Conservation (phyloP, 805 yeast species). For the Candida stauntonica region DNA sequence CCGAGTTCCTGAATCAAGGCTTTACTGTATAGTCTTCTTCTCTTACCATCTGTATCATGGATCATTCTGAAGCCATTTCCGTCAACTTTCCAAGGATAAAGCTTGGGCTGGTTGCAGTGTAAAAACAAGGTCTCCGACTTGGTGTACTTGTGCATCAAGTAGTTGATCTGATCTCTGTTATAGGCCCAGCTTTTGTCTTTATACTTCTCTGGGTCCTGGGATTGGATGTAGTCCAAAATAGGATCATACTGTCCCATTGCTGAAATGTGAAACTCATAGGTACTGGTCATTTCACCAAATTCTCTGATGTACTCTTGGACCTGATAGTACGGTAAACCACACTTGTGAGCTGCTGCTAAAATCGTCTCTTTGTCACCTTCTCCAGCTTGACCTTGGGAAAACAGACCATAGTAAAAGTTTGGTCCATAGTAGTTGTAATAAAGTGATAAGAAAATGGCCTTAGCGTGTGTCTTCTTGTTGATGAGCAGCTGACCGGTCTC, state of each 20-base stretch:
- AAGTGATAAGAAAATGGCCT: constrained; percentile 52
- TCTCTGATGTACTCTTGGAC: constrained; percentile 49
- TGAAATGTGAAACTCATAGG: constrained; percentile 38
- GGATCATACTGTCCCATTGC: constrained; percentile 58
- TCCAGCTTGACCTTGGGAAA: constrained; percentile 69
- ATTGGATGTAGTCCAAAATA: constrained; percentile 33
- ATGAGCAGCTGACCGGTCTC: constrained; percentile 67
- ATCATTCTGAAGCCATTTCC: constrained; percentile 25
- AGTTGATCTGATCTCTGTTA: constrained; percentile 18
- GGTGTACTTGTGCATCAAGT: constrained; percentile 18
- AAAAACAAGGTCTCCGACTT: constrained; percentile 25
- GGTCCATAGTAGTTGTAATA: constrained; percentile 65
- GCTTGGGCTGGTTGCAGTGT: constrained; percentile 28
- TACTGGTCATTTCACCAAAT: constrained; percentile 37
- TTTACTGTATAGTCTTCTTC: constrained; percentile 22
- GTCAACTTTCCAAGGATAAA: constrained; percentile 28
- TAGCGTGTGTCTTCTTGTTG: constrained; percentile 52
- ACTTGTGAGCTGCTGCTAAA: constrained; percentile 59
- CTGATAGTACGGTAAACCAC: constrained; percentile 47
- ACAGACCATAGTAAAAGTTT: constrained; percentile 51
- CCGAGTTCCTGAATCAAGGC: constrained; percentile 23
- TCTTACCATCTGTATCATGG: constrained; percentile 18
- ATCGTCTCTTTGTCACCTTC: constrained; percentile 79
- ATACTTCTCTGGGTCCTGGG: constrained; percentile 13
- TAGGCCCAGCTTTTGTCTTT: constrained; percentile 15